Conservation (phyloP, 1,139 yeast genomes). For the Zygosaccharomyces pseudobailii region DNA sequence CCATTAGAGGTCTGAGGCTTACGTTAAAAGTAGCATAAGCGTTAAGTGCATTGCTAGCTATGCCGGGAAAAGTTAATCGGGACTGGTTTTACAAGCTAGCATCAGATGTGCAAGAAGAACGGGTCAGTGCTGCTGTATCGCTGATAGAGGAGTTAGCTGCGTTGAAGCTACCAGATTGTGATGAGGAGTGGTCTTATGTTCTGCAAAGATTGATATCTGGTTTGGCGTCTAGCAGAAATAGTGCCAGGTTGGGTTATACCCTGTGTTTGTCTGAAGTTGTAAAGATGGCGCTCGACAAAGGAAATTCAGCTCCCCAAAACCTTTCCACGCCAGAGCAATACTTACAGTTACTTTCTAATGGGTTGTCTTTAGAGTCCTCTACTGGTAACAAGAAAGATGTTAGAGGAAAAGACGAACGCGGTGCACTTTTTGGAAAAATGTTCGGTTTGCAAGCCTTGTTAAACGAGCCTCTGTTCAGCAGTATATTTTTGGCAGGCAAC, state of each 20-base stretch:
- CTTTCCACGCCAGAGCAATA: slow-evolving; percentile 24
- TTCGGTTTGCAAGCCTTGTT: slow-evolving; percentile 79
- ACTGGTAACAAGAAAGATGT: slow-evolving; percentile 60
- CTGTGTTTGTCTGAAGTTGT: slow-evolving; percentile 78
- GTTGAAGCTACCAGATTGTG: slow-evolving; percentile 35
- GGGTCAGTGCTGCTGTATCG: slow-evolving; percentile 66
- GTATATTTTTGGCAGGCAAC: slow-evolving; percentile 37
- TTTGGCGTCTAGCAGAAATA: slow-evolving; percentile 71
- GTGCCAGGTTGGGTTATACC: slow-evolving; percentile 85
- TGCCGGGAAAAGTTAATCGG: slow-evolving; percentile 48
- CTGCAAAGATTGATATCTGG: slow-evolving; percentile 75
- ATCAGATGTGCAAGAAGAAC: slow-evolving; percentile 68
- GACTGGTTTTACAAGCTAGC: slow-evolving; percentile 78
- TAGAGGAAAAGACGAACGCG: slow-evolving; percentile 83
- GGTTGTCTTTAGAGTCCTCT: slow-evolving; percentile 17
- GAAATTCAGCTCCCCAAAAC: slow-evolving; percentile 23
- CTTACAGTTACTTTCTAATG: slow-evolving; percentile 42
- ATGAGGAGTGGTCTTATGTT: slow-evolving; percentile 78
- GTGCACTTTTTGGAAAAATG: slow-evolving; percentile 72
- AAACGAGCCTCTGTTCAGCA: slow-evolving; percentile 42
- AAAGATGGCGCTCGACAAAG: slow-evolving; percentile 38
- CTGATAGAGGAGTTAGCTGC: slow-evolving; percentile 53
- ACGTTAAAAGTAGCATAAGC: neutral
- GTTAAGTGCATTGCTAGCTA: neutral
- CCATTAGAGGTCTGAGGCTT: neutral